phyloP scores from a whole-genome alignment of 2,329 filamentous ascomycete genomes.

The Sarocladiaceae sp. region DNA sequence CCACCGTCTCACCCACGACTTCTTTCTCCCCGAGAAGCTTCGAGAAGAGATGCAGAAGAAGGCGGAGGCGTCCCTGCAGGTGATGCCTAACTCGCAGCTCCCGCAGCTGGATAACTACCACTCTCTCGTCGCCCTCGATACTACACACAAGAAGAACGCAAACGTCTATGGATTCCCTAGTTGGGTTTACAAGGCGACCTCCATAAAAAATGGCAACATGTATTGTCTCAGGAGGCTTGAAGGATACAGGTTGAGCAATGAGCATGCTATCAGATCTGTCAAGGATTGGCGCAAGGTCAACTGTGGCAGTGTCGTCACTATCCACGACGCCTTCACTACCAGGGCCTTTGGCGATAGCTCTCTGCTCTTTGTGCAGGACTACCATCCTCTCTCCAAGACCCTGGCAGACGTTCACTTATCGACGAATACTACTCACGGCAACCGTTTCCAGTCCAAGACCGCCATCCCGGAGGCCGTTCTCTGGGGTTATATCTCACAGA shows the following conservation, averaged over 20 bases:
- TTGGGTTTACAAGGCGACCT: conserved; percentile 94
- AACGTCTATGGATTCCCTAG: conserved; percentile 81
- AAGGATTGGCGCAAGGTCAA: conserved; percentile 86
- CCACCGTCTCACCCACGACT: conserved; percentile 82
- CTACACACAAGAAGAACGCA: conserved; percentile 71
- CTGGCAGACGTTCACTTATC: conserved; percentile 76
- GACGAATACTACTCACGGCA: conserved; percentile 32
- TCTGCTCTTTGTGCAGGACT: conserved; percentile 89
- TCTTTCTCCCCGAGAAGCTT: conserved; percentile 84
- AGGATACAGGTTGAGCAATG: conserved; percentile 83
- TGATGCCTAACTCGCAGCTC: conserved; percentile 72
- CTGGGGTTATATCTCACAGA: conserved; percentile 91
- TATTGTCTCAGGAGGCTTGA: conserved; percentile 86
- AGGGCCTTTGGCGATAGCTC: conserved; percentile 92
- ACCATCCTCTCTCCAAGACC: conserved; percentile 86
- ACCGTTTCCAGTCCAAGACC: conserved; percentile 39
- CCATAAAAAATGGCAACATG: conserved; percentile 80
- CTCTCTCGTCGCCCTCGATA: conserved; percentile 85
- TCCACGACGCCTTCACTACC: conserved; percentile 91
- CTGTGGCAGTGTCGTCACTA: conserved; percentile 76
- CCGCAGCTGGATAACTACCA: conserved; percentile 86
- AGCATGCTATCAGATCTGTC: conserved; percentile 79
- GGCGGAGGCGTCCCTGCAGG: conserved; percentile 77
- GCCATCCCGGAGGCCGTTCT: conserved; percentile 67
- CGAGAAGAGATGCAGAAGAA: conserved; percentile 89